These are phyloP conservation scores for Parachlorella kessleri DNA, from an alignment of 139 green algal genomes.

Conservation along the genomic window DNA sequence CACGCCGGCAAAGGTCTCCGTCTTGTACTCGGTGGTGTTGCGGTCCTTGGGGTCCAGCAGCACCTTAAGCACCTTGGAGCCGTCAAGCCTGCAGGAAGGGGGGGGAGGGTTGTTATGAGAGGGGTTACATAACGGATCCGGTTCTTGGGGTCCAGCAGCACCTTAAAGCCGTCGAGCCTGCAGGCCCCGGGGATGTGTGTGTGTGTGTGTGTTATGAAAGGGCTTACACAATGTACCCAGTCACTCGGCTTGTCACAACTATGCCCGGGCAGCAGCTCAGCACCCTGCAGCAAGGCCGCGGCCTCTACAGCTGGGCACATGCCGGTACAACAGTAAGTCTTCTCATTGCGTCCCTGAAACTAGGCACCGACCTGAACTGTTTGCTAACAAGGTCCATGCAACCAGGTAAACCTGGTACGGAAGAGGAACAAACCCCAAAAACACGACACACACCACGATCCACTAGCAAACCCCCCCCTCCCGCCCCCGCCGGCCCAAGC, in stretches of 20 bases:
- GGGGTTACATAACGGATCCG: too few relatives aligned
- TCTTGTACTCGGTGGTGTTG: conserved; percentile 98
- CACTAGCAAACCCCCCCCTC: not conserved
- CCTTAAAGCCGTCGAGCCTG: too few relatives aligned
- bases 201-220: not conserved
- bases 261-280: not conserved
- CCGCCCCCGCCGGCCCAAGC: too few relatives aligned
- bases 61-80: conserved; percentile 93
- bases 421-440: too few relatives aligned
- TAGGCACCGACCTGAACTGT: too few relatives aligned
- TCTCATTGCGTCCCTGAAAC: too few relatives aligned
- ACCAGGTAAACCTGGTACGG: too few relatives aligned
- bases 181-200: not conserved
- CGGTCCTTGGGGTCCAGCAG: conserved; percentile 98
- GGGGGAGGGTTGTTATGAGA: not conserved
- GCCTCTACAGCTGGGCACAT: too few relatives aligned
- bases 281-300: not conserved
- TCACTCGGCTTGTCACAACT: not conserved
- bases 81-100: conserved; percentile 66
- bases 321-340: too few relatives aligned
- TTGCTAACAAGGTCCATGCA: too few relatives aligned
- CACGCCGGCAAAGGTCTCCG: conserved; percentile 96
- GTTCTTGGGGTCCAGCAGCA: not conserved
- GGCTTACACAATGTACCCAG: not conserved
- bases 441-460: not conserved